Evolutionary conservation across 176 grass and related monocot species (phyloP), one percentile per base, ranked within the genome.

Genomic region (Melocanna baccifera): DNA sequence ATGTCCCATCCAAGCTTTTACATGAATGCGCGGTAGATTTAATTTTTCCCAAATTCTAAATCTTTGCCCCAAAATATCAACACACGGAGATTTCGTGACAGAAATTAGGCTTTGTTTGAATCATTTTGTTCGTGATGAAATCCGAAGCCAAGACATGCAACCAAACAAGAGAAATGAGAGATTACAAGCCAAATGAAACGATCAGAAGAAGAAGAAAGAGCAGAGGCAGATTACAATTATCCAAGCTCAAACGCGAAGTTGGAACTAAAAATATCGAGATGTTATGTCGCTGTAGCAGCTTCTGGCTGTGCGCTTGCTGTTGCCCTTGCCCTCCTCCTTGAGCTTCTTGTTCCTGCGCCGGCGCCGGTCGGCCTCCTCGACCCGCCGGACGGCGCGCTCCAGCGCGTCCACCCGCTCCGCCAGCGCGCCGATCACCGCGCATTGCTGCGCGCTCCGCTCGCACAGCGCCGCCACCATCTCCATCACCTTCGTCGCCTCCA

Each of bases 401-500:
- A 97, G 81, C 22, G n/a, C 16, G 41, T 91, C 77, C 28, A 94
- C 92, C 9, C 86, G 77, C 20, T 84, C 77, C 12, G 59, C 90
- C 69, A 94, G 75, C 22, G 88, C 84, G 4, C 75, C 82, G 43
- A 92, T 91, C 10, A 92, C 72, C 82, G 37, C 47, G 73, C 86
- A 89, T 53, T 96, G 91, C 83, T 88, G 67, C 67, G 81, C 62
- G 37, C 63, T 94, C 45, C 76, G 78, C 72, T 91, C 75, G 71
- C 95, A 93, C 47, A 98, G 16, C 22, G 73, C 87, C 46, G 84
- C 70, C 29, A 97, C 74, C 74, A 81, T 91, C 85, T 88, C 80
- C 91, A 94, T 81, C 30, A 89, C 29, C 80, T 85, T 90, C 71
- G 32, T 76, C 9, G 67, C 8, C 40, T 88, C 52, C 12, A 63